A percentile compares a stretch with the other conserved stretches of the same genome.
Evolutionary conservation across 1,139 yeast species (phyloP).

Genomic region (Lizanozyma gosingica): DNA sequence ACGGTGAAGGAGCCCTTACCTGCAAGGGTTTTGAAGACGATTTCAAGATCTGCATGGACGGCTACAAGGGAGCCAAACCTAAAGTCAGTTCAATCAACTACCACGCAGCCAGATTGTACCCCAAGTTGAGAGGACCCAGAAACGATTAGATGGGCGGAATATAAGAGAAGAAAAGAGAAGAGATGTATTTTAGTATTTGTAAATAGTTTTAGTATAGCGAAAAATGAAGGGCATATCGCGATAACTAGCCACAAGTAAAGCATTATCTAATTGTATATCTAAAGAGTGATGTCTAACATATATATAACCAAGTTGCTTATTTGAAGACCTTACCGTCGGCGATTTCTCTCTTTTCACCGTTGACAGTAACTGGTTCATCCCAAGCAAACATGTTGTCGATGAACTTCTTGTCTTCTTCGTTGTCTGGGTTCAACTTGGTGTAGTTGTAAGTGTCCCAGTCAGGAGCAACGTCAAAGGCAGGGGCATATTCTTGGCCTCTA

Average conservation of each 20-base stretch:
- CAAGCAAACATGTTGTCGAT: slow-evolving; percentile 76
- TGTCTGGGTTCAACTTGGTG: slow-evolving; percentile 60
- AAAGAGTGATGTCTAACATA: too few relatives aligned
- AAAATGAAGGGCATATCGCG: background rate
- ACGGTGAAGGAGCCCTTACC: slow-evolving; percentile 68
- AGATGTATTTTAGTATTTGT: too few relatives aligned
- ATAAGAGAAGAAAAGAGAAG: too few relatives aligned
- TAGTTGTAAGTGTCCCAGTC: slow-evolving; percentile 86
- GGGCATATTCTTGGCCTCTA: slow-evolving; percentile 86
- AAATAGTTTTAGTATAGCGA: background rate
- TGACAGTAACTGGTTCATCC: slow-evolving; percentile 65
- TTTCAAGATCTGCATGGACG: slow-evolving; percentile 40
- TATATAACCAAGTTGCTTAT: too few relatives aligned
- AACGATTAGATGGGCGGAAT: slow-evolving; percentile 64
- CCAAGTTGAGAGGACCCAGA: slow-evolving; percentile 67
- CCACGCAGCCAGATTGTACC: slow-evolving; percentile 75
- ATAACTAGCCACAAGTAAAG: too few relatives aligned
- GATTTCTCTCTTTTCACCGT: slow-evolving; percentile 60
- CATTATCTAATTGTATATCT: too few relatives aligned
- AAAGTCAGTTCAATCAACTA: slow-evolving; percentile 53
- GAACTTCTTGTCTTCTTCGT: slow-evolving; percentile 59
- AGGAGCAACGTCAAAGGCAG: slow-evolving; percentile 98
- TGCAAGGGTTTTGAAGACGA: slow-evolving; percentile 57
- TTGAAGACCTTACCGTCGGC: slow-evolving; percentile 82
- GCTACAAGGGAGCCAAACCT: slow-evolving; percentile 39